A percentile compares a stretch with the other conserved stretches of the same genome.
Evolutionary conservation across 2,329 filamentous ascomycete genomes (phyloP).

Genomic region (Sarocladium brachiariae): DNA sequence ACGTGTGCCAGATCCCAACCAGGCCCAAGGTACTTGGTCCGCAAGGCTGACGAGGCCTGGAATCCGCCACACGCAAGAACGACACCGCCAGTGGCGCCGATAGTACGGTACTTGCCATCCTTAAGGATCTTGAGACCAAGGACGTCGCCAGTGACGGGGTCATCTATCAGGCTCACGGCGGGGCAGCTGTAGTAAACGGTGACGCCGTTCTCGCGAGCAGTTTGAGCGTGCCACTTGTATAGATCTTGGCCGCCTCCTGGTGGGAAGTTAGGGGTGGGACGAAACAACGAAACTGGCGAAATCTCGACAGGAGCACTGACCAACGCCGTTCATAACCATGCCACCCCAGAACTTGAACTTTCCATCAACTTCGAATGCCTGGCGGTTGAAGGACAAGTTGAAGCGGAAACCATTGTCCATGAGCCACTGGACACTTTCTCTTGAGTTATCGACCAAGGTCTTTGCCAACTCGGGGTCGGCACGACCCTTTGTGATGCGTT

Average conservation of each 20-base stretch:
- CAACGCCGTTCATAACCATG: constrained; percentile 25
- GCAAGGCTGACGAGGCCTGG: constrained; percentile 52
- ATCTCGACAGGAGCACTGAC: neutral
- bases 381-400: constrained; percentile 56
- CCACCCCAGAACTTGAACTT: constrained; percentile 62
- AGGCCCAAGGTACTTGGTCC: constrained; percentile 45
- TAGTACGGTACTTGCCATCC: constrained; percentile 18
- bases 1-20: constrained; percentile 58
- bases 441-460: constrained; percentile 44
- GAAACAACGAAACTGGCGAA: neutral
- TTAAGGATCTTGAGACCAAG: constrained; percentile 27
- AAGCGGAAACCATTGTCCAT: constrained; percentile 47
- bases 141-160: constrained; percentile 1
- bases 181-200: constrained; percentile 4
- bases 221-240: constrained; percentile 14
- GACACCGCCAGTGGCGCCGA: constrained; percentile 32
- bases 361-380: constrained; percentile 57
- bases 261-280: neutral
- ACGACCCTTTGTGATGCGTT: constrained; percentile 47
- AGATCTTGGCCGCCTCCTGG: neutral
- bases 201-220: neutral
- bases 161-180: neutral
- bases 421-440: constrained; percentile 48
- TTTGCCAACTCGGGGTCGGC: constrained; percentile 42
- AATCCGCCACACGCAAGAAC: constrained; percentile 57